A percentile compares a stretch with the other conserved stretches of the same genome.
Conservation (phyloP, 805 yeast genomes). For the Metschnikowia santaceciliae region DNA sequence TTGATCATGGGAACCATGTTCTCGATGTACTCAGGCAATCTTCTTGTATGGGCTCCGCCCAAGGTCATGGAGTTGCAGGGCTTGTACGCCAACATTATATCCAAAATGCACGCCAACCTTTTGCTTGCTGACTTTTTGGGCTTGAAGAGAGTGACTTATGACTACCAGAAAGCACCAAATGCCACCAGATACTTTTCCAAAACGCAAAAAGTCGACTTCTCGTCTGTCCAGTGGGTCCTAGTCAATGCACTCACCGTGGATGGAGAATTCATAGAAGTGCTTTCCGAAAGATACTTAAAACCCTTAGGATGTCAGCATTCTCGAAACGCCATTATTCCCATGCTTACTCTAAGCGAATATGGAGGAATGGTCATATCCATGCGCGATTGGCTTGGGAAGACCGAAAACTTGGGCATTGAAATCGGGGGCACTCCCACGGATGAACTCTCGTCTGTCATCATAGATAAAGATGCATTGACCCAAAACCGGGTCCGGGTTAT, state of each 20-base stretch:
- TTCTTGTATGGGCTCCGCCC: conserved; percentile 75
- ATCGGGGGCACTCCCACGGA: conserved; percentile 29
- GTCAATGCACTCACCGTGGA: conserved; percentile 87
- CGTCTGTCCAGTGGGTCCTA: conserved; percentile 82
- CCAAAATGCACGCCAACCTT: conserved; percentile 66
- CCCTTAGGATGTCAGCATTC: conserved; percentile 85
- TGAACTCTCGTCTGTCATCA: conserved; percentile 56
- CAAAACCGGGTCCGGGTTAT: conserved; percentile 68
- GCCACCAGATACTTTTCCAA: conserved; percentile 77
- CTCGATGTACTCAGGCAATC: conserved; percentile 81
- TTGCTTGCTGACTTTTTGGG: conserved; percentile 84
- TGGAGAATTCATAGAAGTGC: conserved; percentile 85
- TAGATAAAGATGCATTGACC: conserved; percentile 70
- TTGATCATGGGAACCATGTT: conserved; percentile 75
- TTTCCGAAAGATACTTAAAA: conserved; percentile 83
- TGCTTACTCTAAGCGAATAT: conserved; percentile 83
- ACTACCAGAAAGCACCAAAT: conserved; percentile 87
- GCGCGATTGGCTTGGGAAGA: conserved; percentile 84
- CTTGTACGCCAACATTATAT: conserved; percentile 74
- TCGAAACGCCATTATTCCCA: conserved; percentile 76
- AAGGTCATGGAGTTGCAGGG: conserved; percentile 76
- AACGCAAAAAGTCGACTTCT: conserved; percentile 68
- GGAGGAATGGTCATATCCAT: conserved; percentile 94
- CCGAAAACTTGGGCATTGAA: conserved; percentile 53
- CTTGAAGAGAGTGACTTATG: conserved; percentile 84